Conservation (phyloP, 2,329 filamentous ascomycete genomes). For the Alternaria atra region DNA sequence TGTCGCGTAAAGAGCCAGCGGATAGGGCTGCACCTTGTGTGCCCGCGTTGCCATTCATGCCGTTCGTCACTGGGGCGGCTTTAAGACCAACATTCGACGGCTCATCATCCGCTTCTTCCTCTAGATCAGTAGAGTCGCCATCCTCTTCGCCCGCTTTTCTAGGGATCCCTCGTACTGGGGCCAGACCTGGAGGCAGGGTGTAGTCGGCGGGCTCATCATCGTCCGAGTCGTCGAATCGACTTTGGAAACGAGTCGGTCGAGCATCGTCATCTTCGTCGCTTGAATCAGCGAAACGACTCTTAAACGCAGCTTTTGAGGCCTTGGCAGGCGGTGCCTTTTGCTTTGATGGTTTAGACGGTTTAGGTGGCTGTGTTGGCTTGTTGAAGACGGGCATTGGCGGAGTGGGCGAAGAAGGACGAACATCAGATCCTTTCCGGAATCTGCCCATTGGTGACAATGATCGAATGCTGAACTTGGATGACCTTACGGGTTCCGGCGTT, state of each 20-base stretch:
- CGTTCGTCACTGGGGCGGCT: slow-evolving; percentile 25
- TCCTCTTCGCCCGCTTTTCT: slow-evolving; percentile 64
- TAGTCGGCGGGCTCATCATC: slow-evolving; percentile 65
- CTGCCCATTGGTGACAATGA: slow-evolving; percentile 74
- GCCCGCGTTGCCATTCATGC: slow-evolving; percentile 19
- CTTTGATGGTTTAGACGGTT: slow-evolving; percentile 22
- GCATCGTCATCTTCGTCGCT: slow-evolving; percentile 65
- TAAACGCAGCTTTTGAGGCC: slow-evolving; percentile 36
- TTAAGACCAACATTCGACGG: slow-evolving; percentile 20
- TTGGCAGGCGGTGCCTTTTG: slow-evolving; percentile 28
- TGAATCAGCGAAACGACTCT: slow-evolving; percentile 72
- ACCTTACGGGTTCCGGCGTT: slow-evolving; percentile 40
- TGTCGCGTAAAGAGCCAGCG: slow-evolving; percentile 52
- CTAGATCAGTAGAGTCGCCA: slow-evolving; percentile 64
- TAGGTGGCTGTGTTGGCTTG: slow-evolving; percentile 28
- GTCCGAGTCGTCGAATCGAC: slow-evolving; percentile 60
- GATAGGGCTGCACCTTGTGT: slow-evolving; percentile 44
- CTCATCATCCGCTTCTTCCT: slow-evolving; percentile 53
- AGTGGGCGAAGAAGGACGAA: slow-evolving; percentile 25
- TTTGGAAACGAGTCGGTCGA: slow-evolving; percentile 51
- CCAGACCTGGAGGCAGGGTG: slow-evolving; percentile 51
- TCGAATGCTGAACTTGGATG: slow-evolving; percentile 72
- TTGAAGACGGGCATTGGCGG: slow-evolving; percentile 27
- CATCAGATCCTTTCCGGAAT: slow-evolving; percentile 52
- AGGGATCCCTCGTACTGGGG: slow-evolving; percentile 68